Evolutionary conservation across 768 basidiomycete genomes (phyloP).

Genomic region (Trichaptum fuscoviolaceum): DNA sequence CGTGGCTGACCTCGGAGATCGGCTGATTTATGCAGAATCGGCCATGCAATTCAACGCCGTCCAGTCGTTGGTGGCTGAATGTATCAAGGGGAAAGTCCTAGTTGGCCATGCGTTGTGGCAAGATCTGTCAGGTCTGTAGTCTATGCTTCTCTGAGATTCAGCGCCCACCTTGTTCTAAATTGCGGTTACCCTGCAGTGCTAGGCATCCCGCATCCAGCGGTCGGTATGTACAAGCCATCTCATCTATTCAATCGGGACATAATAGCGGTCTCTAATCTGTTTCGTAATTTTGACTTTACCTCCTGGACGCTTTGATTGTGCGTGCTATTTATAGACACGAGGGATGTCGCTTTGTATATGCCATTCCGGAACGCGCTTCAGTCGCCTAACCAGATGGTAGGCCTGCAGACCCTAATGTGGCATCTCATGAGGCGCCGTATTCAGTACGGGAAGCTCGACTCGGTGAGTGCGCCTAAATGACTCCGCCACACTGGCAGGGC

Average conservation of each 20-base stretch:
- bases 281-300: slow-evolving; percentile 2
- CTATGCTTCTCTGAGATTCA: slow-evolving; percentile 1
- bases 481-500: background rate
- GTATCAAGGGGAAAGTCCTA: slow-evolving; percentile 65
- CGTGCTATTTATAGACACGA: slow-evolving; percentile 35
- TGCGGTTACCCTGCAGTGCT: slow-evolving; percentile 43
- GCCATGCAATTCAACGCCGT: slow-evolving; percentile 55
- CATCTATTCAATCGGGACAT: background rate
- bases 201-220: slow-evolving; percentile 75
- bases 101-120: slow-evolving; percentile 79
- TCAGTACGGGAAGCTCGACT: slow-evolving; percentile 65
- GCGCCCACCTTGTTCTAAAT: slow-evolving; percentile 7
- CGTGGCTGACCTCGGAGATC: background rate
- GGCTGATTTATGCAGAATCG: background rate
- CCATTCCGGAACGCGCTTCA: slow-evolving; percentile 72
- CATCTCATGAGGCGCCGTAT: slow-evolving; percentile 76
- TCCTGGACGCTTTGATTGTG: background rate
- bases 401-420: slow-evolving; percentile 77
- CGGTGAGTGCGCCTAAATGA: slow-evolving; percentile 42
- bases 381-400: slow-evolving; percentile 60
- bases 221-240: slow-evolving; percentile 18
- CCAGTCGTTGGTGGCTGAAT: slow-evolving; percentile 58
- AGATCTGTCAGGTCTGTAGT: slow-evolving; percentile 62
- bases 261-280: slow-evolving; percentile 1
- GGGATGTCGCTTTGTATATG: slow-evolving; percentile 78